Evolutionary conservation across 1,139 yeast genomes (phyloP), one percentile per base, ranked within the genome.

Genomic region (Hemisphaericaspora lyxosophila): DNA sequence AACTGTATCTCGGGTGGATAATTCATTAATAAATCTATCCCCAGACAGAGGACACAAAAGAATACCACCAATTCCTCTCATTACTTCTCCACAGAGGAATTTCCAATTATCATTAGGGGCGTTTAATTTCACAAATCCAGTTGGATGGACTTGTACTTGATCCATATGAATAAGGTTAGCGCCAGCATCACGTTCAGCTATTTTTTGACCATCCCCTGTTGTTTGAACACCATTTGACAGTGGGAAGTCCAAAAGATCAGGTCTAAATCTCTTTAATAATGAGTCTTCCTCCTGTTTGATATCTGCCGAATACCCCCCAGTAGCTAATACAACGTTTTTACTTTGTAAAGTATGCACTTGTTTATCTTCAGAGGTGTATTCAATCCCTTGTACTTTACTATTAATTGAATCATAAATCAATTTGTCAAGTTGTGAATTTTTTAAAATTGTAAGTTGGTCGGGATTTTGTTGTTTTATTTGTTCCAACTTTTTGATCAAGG

Each of bases 281-380:
- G 60, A 53, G 22, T 41, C 40, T 8, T 43, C 34, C 19, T 49
- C 41, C 3, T 33, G 34, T 5, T 49, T 25, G 7, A 55, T 48
- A 47, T 65, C 70, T 2, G 69, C 72, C 8, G 67, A 57, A 46
- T 41, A 64, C 2, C 73, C 73, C 9, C 73, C 73, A 4, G 72
- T 67, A 7, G 72, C 70, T 31, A 67, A 48, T 1, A 67, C 57
- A 3, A 67, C 50, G 37, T 55, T 49, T 12, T 46, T 40, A n/a
- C 50, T 46, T 11, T 30, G 39, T 8, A 55, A 27, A 18, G 32
- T 25, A 8, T 44, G 38, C 5, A 40, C 17, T 2, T 28, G 19
- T 7, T 46, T 40, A 23, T 44, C 44, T 9, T 36, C 41, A 3
- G 28, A 16, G 7, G 13, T 11, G 35, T 53, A 55, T 34, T 58